Percentiles rank a stretch among this genome's conserved stretches.
Conservation (phyloP, 257 asterid genomes). For the Agastache rugosa region DNA sequence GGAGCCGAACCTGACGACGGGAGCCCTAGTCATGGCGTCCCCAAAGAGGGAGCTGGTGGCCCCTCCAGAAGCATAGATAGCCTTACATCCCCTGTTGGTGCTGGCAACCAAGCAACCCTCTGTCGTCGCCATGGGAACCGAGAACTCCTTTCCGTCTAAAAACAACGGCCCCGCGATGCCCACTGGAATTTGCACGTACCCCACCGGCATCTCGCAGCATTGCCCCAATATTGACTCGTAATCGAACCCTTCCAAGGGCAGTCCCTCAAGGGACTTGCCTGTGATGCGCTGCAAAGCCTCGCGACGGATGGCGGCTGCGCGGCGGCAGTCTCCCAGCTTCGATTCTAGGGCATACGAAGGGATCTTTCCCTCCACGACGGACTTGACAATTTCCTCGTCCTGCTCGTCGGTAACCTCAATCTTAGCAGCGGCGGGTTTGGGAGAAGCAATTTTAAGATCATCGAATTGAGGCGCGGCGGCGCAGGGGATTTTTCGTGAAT, state of each 20-base stretch:
- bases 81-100: slow-evolving; percentile 55
- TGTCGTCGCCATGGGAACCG: slow-evolving; percentile 57
- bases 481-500: slow-evolving; percentile 35
- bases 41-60: slow-evolving; percentile 39
- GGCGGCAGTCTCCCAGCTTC: slow-evolving; percentile 47
- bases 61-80: slow-evolving; percentile 51
- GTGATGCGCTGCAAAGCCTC: slow-evolving; percentile 51
- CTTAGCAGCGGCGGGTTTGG: not conserved
- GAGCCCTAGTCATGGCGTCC: slow-evolving; percentile 53
- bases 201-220: slow-evolving; percentile 58
- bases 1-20: slow-evolving; percentile 45
- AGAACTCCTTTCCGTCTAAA: slow-evolving; percentile 42
- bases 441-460: slow-evolving; percentile 18
- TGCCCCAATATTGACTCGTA: slow-evolving; percentile 52
- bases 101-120: slow-evolving; percentile 58
- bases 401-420: slow-evolving; percentile 6
- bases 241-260: slow-evolving; percentile 46
- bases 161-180: slow-evolving; percentile 55
- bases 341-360: slow-evolving; percentile 51
- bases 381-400: slow-evolving; percentile 45
- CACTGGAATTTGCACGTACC: slow-evolving; percentile 53
- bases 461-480: slow-evolving; percentile 32
- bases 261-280: slow-evolving; percentile 46
- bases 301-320: slow-evolving; percentile 52
- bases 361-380: slow-evolving; percentile 45